Evolutionary conservation across 116 monocot species (phyloP).

Genomic region (Papilionanthe hybrid): DNA sequence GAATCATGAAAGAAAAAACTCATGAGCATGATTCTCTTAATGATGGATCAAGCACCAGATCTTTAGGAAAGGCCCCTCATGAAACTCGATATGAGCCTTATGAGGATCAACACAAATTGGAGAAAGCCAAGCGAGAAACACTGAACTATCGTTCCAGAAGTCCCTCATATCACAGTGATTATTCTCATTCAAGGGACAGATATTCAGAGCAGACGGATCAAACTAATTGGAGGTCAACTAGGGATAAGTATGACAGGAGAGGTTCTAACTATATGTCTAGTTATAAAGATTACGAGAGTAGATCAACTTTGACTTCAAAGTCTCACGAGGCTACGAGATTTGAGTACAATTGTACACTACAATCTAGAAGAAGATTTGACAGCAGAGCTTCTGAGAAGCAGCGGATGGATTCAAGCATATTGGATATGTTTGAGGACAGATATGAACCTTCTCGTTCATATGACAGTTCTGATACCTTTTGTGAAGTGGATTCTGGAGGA

Average conservation of each 20-base stretch:
- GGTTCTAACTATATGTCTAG: conserved; percentile 22
- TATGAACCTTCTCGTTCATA: conserved; percentile 46
- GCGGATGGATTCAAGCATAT: conserved; percentile 25
- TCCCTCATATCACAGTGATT: conserved; percentile 11
- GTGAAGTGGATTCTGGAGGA: conserved; percentile 14
- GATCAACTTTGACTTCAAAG: conserved; percentile 25
- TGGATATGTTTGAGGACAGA: conserved; percentile 60
- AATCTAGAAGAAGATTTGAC: conserved; percentile 18
- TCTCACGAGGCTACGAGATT: conserved; percentile 10
- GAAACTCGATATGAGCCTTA: conserved; percentile 1
- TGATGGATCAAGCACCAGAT: conserved; percentile 10
- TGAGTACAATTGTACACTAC: conserved; percentile 17
- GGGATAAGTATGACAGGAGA: conserved; percentile 12
- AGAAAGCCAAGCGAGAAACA: conserved; percentile 24
- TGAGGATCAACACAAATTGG: conserved; percentile 12
- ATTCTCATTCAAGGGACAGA: conserved; percentile 11
- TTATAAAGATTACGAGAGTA: conserved; percentile 13
- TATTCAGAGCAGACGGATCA: conserved; percentile 20
- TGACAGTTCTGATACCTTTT: conserved; percentile 19
- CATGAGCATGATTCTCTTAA: conserved; percentile 12
- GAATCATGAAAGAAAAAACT: not conserved
- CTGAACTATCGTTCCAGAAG: conserved; percentile 16
- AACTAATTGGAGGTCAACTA: not conserved
- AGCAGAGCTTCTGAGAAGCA: conserved; percentile 15
- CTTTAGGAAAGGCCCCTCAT: not conserved